Evolutionary conservation across 73 alveolate genomes (phyloP), one percentile per base, ranked within the genome.

Genomic region (Stentor coeruleus): DNA sequence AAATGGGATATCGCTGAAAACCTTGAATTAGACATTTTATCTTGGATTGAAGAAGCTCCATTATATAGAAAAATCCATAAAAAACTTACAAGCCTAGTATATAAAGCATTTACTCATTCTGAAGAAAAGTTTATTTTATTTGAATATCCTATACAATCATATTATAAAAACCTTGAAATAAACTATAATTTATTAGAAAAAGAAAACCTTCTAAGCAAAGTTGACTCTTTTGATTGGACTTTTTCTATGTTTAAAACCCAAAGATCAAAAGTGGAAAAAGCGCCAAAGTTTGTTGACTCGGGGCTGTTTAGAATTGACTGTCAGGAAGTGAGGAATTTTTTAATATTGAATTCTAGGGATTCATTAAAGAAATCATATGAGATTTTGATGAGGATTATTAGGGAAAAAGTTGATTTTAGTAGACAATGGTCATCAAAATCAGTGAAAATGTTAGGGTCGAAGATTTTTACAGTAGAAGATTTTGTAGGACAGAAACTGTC

Each of bases 41-140:
- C 93, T 20, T 92, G 98, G 96, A 84, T 92, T 55, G 55, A 84
- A n/a, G 98, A 92, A 28, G 85, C 85, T 58, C 86, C 85, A 3
- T 74, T 85, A 39, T 84, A 88, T 58, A 59, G 58, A 36, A 87
- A 89, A 26, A 76, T 87, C 31, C 41, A 75, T 81, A 75, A 33
- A 38, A 82, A 87, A 72, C 73, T 85, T 33, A 39, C 38, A 3
- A 49, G 37, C n/a, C 77, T 83, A 40, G 49, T 87, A 26, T 85
- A 83, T 76, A 15, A 55, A 35, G 86, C 93, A 20, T 87, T 85
- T 49, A 31, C 59, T 20, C 74, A 82, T 35, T 42, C 81, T 3
- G 81, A 84, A 37, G 3, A n/a, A 11, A 76, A 72, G 42, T 87
- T 77, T 58, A 73, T 59, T 20, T 81, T 60, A 59, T 87, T 87